Evolutionary conservation across 176 grass and related monocot species (phyloP).

Genomic region (Dactylis glomerata): DNA sequence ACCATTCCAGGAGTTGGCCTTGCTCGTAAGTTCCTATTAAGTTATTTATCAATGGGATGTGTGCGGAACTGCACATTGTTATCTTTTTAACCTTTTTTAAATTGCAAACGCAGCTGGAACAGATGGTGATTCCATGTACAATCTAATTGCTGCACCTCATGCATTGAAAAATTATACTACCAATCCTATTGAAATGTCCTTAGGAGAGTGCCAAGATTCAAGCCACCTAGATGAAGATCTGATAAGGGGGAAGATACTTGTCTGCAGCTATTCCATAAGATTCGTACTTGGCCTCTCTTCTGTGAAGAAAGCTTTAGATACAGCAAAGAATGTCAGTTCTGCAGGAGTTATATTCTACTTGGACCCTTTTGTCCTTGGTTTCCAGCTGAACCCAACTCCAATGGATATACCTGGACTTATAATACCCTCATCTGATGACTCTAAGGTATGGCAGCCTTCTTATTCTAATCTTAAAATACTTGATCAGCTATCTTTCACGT

Average conservation of each 20-base stretch:
- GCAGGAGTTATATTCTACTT: slow-evolving; percentile 93
- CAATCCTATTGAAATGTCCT: slow-evolving; percentile 59
- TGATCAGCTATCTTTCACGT: neutral
- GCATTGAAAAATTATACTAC: slow-evolving; percentile 62
- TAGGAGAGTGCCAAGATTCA: slow-evolving; percentile 94
- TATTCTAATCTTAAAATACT: neutral
- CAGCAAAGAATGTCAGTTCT: slow-evolving; percentile 79
- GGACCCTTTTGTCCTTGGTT: slow-evolving; percentile 95
- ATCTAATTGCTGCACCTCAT: slow-evolving; percentile 76
- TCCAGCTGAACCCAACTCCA: slow-evolving; percentile 96
- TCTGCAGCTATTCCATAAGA: slow-evolving; percentile 95
- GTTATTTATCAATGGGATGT: neutral
- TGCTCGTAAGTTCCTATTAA: slow-evolving; percentile 72
- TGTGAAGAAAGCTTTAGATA: slow-evolving; percentile 91
- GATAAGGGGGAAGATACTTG: slow-evolving; percentile 78
- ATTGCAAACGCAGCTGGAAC: slow-evolving; percentile 82
- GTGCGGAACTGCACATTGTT: neutral
- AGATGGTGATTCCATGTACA: slow-evolving; percentile 72
- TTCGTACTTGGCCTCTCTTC: slow-evolving; percentile 98
- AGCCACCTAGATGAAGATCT: slow-evolving; percentile 60
- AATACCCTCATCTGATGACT: slow-evolving; percentile 96
- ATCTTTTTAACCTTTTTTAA: slow-evolving; percentile 2
- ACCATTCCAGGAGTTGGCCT: slow-evolving; percentile 91
- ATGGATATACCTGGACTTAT: slow-evolving; percentile 90
- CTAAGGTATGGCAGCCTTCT: slow-evolving; percentile 56